These are phyloP conservation scores for Castanea mollissima DNA, from an alignment of 306 rosid genomes.

Conservation along the genomic window DNA sequence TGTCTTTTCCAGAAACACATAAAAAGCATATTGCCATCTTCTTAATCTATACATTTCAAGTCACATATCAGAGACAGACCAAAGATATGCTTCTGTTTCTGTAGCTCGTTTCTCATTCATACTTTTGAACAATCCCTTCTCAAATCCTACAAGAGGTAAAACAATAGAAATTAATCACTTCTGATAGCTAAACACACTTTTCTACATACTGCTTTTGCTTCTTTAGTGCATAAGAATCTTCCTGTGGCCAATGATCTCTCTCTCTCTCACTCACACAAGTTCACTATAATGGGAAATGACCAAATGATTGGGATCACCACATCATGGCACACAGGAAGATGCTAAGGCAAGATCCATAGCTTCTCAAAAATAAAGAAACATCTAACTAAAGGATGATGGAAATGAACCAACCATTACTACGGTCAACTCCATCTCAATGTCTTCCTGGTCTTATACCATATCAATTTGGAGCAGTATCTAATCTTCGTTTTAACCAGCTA, in stretches of 20 bases:
- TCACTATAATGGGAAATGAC: too few relatives aligned
- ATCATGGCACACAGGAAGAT: too few relatives aligned
- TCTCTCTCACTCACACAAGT: too few relatives aligned
- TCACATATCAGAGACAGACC: conserved; percentile 95
- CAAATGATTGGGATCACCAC: too few relatives aligned
- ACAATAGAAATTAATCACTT: conserved; percentile 12
- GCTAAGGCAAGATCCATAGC: neutral
- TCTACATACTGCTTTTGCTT: neutral
- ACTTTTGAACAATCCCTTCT: conserved; percentile 70
- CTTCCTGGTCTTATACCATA: conserved; percentile 87
- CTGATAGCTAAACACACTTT: neutral
- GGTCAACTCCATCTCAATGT: conserved; percentile 97
- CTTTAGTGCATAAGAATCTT: neutral
- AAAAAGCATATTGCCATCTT: neutral
- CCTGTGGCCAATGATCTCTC: too few relatives aligned
- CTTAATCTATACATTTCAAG: neutral
- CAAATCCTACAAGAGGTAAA: conserved; percentile 50
- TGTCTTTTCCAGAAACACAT: neutral
- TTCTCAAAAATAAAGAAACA: conserved; percentile 1
- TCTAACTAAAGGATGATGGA: neutral
- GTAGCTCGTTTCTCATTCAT: conserved; percentile 69
- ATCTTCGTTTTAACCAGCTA: conserved; percentile 81
- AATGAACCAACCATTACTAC: conserved; percentile 75
- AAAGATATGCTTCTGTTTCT: conserved; percentile 82
- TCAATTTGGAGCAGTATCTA: conserved; percentile 76